phyloP scores from a whole-genome alignment of 768 basidiomycete genomes.

The Hypholoma sublateritium region DNA sequence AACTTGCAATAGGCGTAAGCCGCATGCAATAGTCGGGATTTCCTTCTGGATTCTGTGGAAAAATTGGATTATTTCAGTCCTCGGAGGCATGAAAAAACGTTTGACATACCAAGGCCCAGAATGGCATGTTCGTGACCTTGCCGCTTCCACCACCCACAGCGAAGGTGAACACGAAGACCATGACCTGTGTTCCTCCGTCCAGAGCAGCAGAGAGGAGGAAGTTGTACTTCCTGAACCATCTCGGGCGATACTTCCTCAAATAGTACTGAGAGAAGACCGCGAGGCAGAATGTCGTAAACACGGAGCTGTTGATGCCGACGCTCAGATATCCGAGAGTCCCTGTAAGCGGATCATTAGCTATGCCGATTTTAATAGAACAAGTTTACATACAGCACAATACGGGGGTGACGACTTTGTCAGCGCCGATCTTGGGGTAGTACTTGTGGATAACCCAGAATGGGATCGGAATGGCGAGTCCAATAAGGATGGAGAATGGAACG shows the following conservation, averaged over 20 bases:
- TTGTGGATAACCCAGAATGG: slow-evolving; percentile 55
- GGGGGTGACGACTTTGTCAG: slow-evolving; percentile 50
- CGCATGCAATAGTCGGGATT: slow-evolving; percentile 28
- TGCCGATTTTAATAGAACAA: not conserved
- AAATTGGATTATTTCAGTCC: not conserved
- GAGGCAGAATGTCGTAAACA: slow-evolving; percentile 44
- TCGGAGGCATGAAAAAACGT: not conserved
- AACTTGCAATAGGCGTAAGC: slow-evolving; percentile 9
- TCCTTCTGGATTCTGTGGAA: slow-evolving; percentile 19
- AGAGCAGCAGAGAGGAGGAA: slow-evolving; percentile 51
- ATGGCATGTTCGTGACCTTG: slow-evolving; percentile 32
- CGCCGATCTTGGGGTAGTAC: slow-evolving; percentile 45
- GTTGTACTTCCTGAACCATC: slow-evolving; percentile 53
- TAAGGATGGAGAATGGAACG: slow-evolving; percentile 45
- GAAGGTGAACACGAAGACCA: slow-evolving; percentile 46
- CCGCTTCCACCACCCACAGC: slow-evolving; percentile 46
- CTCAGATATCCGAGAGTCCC: slow-evolving; percentile 47
- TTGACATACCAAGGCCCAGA: slow-evolving; percentile 36
- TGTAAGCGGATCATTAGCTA: slow-evolving; percentile 6
- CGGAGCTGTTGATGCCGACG: slow-evolving; percentile 57
- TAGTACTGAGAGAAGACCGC: slow-evolving; percentile 49
- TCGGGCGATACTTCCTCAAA: slow-evolving; percentile 38
- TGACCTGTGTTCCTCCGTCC: slow-evolving; percentile 52
- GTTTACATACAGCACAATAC: slow-evolving; percentile 38
- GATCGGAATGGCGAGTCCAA: slow-evolving; percentile 52